Base-by-base conservation (phyloP, 192 early-diverging fungal species). In the Rhizophlyctis rosea region DNA sequence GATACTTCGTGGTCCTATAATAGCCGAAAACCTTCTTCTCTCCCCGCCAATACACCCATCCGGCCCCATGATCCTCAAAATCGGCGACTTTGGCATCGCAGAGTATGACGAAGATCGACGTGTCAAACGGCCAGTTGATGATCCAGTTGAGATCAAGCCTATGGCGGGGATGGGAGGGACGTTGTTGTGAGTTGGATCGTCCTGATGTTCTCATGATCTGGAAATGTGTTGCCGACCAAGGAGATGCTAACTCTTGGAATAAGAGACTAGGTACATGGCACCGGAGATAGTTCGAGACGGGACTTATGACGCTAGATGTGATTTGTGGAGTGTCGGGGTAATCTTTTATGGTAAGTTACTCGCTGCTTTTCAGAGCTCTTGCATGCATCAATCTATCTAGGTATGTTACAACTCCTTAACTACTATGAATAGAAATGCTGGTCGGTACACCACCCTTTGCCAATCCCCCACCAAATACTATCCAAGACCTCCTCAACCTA, bases 261-360 rank as follows among this genome's bases (percentile, higher is more conserved):
- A 18, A 7, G 39, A 44, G 7, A 18, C 39, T 44, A 61, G 59
- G 56, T 66, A 69, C 29, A 69, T 69, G 60, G 68, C 68, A 1
- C 68, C 68, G 21, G 68, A 69, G 49, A 47, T 69, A 44, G 49
- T 69, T n/a, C 35, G 24, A 29, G 23, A 65, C 1, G 68, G 65
- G 27, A 24, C 18, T 16, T 69, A 69, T 39, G 68, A 69, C 52
- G 16, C 50, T 1, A 34, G 68, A 27, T 69, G 68, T 34, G 68
- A 69, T 50, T 44, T 69, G 33, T 69, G 68, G 68, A 67, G 63
- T 13, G 62, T 69, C 23, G 68, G 68, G 2, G 62, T 57, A n/a
- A 64, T 69, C 9, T 67, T 69, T 3, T 69, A 65, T 35, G 68
- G 68, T 69, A 57, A 28, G 63, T n/a, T n/a, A n/a, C n/a, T n/a